Evolutionary conservation across 176 grass and related monocot species (phyloP).

Genomic region (Carex scoparia): DNA sequence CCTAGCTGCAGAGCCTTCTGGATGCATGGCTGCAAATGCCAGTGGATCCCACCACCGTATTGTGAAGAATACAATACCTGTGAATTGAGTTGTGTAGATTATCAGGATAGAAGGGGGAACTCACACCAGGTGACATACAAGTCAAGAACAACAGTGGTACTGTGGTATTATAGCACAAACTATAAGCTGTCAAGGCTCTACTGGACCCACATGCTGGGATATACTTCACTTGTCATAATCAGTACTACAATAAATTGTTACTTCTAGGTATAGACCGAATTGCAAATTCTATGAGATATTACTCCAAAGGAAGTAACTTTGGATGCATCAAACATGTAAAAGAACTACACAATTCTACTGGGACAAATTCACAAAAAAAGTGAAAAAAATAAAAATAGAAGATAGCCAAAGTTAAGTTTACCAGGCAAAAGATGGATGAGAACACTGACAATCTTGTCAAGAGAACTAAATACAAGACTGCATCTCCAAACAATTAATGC

Average conservation of each 20-base stretch:
- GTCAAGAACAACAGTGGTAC: background rate
- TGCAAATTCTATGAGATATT: background rate
- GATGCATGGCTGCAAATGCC: conserved; percentile 98
- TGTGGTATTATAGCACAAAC: background rate
- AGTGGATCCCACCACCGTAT: conserved; percentile 95
- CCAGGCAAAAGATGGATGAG: conserved; percentile 98
- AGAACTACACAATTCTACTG: background rate
- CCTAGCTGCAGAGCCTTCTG: conserved; percentile 75
- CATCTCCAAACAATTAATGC: conserved; percentile 96
- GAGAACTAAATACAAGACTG: conserved; percentile 95
- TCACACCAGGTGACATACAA: background rate
- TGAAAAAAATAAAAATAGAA: background rate
- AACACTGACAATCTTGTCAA: conserved; percentile 97
- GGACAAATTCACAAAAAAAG: background rate
- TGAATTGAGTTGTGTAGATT: background rate
- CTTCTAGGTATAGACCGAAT: background rate
- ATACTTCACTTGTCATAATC: background rate
- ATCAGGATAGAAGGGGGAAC: background rate
- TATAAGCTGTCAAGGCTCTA: background rate
- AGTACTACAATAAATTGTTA: background rate
- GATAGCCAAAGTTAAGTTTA: conserved; percentile 30
- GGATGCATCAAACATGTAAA: background rate
- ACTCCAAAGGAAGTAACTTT: background rate
- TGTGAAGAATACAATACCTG: conserved; percentile 97
- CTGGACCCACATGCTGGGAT: background rate